Conservation (phyloP, 139 green algal genomes). For the Bryopsis sp. region DNA sequence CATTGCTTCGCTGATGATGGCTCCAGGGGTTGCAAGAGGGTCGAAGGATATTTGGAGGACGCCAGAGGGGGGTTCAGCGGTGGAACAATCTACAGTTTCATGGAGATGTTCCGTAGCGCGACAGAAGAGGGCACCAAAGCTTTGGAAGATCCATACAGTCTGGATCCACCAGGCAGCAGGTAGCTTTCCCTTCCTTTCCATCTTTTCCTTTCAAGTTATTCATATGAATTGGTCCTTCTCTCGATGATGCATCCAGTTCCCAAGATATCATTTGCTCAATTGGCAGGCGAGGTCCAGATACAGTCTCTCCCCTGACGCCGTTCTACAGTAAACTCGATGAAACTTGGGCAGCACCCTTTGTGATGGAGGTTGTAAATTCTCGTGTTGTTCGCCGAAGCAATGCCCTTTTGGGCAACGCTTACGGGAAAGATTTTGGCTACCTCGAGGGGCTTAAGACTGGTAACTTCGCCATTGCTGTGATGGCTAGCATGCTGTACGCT, state of each 20-base stretch:
- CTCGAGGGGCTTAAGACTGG: neutral
- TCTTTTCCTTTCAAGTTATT: too few species aligned
- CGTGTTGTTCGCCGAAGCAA: slow-evolving; percentile 9
- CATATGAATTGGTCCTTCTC: too few species aligned
- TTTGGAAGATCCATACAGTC: neutral
- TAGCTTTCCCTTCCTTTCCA: too few species aligned
- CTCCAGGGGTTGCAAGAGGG: slow-evolving; percentile 6
- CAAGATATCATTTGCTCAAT: too few species aligned
- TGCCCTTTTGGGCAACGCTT: neutral
- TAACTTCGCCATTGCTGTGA: neutral
- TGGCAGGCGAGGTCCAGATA: neutral
- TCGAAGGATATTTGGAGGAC: neutral
- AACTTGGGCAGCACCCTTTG: neutral
- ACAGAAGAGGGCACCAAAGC: neutral
- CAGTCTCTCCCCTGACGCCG: neutral
- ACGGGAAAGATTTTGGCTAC: slow-evolving; percentile 15
- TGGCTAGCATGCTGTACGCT: neutral
- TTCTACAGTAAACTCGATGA: neutral
- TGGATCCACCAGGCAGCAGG: too few species aligned
- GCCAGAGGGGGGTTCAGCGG: slow-evolving; percentile 4
- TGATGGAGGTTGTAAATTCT: neutral
- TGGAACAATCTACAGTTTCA: neutral
- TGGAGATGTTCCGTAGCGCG: neutral
- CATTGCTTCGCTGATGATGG: too few species aligned
- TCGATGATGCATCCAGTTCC: too few species aligned